Conservation (phyloP, 176 grass and related monocot genomes). For the Phoenix roebelenii region DNA sequence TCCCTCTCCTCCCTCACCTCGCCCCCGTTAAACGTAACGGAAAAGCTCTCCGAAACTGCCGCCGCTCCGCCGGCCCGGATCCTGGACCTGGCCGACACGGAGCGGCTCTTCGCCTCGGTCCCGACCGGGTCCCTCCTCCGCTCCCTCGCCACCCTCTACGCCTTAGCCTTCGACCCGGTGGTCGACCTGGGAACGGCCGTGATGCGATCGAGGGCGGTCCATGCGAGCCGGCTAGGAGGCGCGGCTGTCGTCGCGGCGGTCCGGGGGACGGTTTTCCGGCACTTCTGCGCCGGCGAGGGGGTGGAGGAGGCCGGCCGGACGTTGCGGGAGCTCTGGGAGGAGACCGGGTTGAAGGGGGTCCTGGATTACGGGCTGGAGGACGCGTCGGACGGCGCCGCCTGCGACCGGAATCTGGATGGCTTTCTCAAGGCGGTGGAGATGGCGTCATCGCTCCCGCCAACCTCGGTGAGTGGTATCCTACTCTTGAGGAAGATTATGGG, state of each 20-base stretch:
- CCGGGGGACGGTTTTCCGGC: constrained; percentile 45
- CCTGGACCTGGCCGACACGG: constrained; percentile 53
- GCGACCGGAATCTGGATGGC: constrained; percentile 50
- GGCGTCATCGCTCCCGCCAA: constrained; percentile 34
- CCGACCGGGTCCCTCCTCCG: constrained; percentile 37
- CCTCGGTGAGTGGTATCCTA: constrained; percentile 40
- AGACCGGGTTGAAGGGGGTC: constrained; percentile 47
- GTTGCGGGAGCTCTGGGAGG: constrained; percentile 40
- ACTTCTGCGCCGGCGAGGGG: constrained; percentile 83
- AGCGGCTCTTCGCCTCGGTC: constrained; percentile 49
- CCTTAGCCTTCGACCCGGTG: constrained; percentile 48
- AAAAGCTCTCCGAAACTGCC: constrained; percentile 37
- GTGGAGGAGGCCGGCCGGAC: constrained; percentile 38
- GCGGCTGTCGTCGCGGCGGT: constrained; percentile 27
- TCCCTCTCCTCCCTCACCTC: background rate
- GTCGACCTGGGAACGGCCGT: constrained; percentile 41
- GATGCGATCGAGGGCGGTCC: constrained; percentile 36
- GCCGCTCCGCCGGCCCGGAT: constrained; percentile 24
- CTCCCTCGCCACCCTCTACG: constrained; percentile 49
- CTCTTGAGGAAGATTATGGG: background rate
- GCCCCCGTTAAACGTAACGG: background rate
- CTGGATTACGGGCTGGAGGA: constrained; percentile 91
- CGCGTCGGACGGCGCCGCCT: constrained; percentile 50
- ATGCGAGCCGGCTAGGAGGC: constrained; percentile 17
- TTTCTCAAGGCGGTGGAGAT: constrained; percentile 61